Conservation (phyloP, 129 eudicot species). For the Kitagawia praeruptora region DNA sequence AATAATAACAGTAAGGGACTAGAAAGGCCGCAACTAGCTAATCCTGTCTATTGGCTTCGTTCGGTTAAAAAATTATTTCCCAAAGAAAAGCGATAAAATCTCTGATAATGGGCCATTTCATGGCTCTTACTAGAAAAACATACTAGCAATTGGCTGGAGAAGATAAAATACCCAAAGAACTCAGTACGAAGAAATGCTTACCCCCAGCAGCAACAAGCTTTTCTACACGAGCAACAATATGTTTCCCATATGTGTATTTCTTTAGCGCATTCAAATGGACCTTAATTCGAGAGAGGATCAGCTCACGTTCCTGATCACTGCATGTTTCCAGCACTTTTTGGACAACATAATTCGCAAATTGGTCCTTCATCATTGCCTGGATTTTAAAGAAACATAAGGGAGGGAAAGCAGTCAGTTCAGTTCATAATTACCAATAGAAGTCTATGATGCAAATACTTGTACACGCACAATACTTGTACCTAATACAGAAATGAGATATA, state of each 20-base stretch:
- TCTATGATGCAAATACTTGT: not conserved
- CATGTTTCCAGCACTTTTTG: slow-evolving; percentile 95
- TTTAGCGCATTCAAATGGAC: slow-evolving; percentile 90
- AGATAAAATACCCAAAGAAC: not conserved
- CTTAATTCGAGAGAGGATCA: slow-evolving; percentile 75
- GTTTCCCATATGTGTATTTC: slow-evolving; percentile 95
- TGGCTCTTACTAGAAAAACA: not conserved
- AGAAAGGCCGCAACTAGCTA: not conserved
- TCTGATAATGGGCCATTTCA: not conserved
- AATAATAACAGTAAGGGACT: not conserved
- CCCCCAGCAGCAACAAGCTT: slow-evolving; percentile 99
- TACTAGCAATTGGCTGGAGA: not conserved
- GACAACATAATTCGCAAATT: slow-evolving; percentile 90
- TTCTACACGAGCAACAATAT: slow-evolving; percentile 96
- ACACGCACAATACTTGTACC: not conserved
- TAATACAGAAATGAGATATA: too few relatives aligned
- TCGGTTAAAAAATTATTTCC: not conserved
- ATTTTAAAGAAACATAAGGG: not conserved
- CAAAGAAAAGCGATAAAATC: not conserved
- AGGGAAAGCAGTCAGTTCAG: not conserved
- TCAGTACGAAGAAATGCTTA: slow-evolving; percentile 11
- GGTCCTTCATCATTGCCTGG: slow-evolving; percentile 99
- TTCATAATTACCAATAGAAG: not conserved
- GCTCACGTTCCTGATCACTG: slow-evolving; percentile 89
- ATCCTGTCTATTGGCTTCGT: not conserved